Evolutionary conservation across 2,329 filamentous ascomycete species (phyloP).

Genomic region (Drechslerella stenobrocha): DNA sequence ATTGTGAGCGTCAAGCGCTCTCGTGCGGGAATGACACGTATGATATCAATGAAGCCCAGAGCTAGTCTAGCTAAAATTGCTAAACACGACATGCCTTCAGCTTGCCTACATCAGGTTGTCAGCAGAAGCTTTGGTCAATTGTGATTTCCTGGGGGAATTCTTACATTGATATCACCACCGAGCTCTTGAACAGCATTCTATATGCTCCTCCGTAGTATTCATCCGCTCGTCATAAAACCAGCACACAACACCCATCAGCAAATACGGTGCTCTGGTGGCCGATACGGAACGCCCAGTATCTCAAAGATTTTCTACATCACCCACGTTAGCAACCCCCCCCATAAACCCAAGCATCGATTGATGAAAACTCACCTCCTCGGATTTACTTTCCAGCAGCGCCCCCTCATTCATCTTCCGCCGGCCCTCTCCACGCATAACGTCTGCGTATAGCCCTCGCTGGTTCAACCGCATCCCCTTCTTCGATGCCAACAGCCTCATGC

Average conservation of each 20-base stretch:
- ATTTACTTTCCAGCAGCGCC: constrained; percentile 70
- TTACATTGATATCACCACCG: no score
- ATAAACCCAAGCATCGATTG: neutral
- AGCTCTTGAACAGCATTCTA: no score
- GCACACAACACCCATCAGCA: constrained; percentile 60
- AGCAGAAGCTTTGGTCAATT: no score
- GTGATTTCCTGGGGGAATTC: no score
- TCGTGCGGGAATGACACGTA: no score
- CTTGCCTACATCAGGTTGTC: no score
- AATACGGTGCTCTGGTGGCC: constrained; percentile 74
- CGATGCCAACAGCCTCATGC: constrained; percentile 75
- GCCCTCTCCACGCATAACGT: constrained; percentile 66
- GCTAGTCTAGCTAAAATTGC: no score
- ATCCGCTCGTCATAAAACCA: neutral
- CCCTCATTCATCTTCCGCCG: constrained; percentile 69
- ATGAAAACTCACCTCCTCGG: constrained; percentile 69
- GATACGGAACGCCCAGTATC: constrained; percentile 79
- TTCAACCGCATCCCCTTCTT: constrained; percentile 84
- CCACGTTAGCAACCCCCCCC: neutral
- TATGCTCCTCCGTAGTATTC: no score
- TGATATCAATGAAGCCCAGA: no score
- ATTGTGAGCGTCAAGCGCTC: no score
- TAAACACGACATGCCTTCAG: no score
- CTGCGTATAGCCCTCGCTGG: constrained; percentile 75
- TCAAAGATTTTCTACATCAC: constrained; percentile 76